Conservation (phyloP, 1,139 yeast genomes). For the Yamadazyma pseudoaaseri region DNA sequence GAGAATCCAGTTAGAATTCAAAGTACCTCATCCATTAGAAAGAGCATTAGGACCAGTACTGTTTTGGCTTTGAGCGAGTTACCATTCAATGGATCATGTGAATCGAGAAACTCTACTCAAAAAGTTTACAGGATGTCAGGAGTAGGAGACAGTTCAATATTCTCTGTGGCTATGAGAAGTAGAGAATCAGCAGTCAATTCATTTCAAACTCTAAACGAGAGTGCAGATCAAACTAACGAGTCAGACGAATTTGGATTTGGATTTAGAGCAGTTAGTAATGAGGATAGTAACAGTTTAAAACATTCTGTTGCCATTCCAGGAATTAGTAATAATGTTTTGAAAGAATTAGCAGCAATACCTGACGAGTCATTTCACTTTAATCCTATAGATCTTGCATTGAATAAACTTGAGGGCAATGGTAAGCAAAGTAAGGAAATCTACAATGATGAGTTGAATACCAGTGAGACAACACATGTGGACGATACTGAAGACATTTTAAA, state of each 20-base stretch:
- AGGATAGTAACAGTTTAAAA: constrained; percentile 15
- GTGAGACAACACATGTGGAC: constrained; percentile 27
- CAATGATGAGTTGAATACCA: constrained; percentile 15
- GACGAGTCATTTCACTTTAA: constrained; percentile 64
- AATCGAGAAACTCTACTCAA: constrained; percentile 5
- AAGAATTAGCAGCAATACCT: constrained; percentile 76
- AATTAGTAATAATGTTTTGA: constrained; percentile 58
- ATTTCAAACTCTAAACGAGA: constrained; percentile 16
- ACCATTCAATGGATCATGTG: constrained; percentile 30
- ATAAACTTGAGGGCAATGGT: constrained; percentile 67
- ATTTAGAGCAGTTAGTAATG: constrained; percentile 7
- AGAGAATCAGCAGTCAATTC: constrained; percentile 18
- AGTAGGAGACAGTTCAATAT: constrained; percentile 36
- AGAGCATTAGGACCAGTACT: constrained; percentile 39
- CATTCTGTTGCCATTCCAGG: constrained; percentile 57
- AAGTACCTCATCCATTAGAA: constrained; percentile 21
- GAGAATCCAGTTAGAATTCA: constrained; percentile 23
- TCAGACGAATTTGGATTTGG: constrained; percentile 10
- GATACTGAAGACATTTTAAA: constrained; percentile 38
- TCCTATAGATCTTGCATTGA: constrained; percentile 74
- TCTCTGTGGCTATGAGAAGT: constrained; percentile 31
- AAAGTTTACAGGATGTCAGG: constrained; percentile 25
- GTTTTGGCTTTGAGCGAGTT: constrained; percentile 42
- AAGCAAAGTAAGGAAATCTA: constrained; percentile 23
- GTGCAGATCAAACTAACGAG: constrained; percentile 1